These are phyloP conservation scores for Crithidia acanthocephali DNA, from an alignment of 208 protist genomes.

Conservation along the genomic window DNA sequence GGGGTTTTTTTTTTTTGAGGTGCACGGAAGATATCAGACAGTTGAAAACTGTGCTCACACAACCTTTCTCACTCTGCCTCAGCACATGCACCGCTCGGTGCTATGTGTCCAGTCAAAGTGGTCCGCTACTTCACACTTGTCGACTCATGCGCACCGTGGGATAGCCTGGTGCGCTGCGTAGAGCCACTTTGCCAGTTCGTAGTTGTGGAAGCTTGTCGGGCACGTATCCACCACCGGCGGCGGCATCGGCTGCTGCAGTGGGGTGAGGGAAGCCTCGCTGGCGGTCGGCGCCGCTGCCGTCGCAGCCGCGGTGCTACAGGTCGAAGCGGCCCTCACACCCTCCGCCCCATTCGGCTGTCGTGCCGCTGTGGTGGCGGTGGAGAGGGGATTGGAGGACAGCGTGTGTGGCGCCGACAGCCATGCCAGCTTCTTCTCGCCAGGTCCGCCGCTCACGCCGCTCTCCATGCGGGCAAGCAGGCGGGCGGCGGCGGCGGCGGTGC, in stretches of 20 bases:
- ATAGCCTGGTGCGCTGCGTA: conserved; percentile 29
- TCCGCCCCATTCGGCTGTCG: background rate
- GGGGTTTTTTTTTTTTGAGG: no score
- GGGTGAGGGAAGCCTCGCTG: background rate
- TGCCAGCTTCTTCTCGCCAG: background rate
- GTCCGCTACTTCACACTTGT: no score
- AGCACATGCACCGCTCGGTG: no score
- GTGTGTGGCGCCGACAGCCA: background rate
- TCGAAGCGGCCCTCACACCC: background rate
- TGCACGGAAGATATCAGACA: no score
- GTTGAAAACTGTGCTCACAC: no score
- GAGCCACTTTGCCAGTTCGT: conserved; percentile 35
- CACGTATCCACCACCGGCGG: conserved; percentile 23
- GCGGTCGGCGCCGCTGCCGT: background rate
- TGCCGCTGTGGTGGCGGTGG: background rate
- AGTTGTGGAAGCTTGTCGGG: conserved; percentile 35
- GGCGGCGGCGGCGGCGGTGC: conserved; percentile 8
- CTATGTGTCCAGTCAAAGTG: no score
- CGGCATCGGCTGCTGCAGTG: background rate
- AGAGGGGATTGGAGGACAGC: background rate
- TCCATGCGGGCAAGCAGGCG: conserved; percentile 21
- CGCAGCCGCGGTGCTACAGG: background rate
- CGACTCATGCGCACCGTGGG: conserved; percentile 16
- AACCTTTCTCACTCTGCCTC: no score
- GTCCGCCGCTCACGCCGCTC: background rate